Evolutionary conservation across 768 basidiomycete species (phyloP).

Genomic region (Termitomyces sp.): DNA sequence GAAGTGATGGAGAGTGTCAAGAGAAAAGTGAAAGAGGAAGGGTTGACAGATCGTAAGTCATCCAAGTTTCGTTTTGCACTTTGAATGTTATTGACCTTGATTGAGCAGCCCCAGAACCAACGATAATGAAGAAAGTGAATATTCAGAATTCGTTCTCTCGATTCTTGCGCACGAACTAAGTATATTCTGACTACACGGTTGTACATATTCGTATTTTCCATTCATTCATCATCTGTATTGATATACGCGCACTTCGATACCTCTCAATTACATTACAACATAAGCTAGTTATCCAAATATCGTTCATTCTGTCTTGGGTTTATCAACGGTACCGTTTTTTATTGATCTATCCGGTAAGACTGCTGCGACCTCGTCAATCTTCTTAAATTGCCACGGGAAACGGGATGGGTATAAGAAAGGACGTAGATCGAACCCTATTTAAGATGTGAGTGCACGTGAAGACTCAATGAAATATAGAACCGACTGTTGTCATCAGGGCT

Average conservation of each 20-base stretch:
- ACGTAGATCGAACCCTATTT: constrained; percentile 84
- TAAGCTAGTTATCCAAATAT: constrained; percentile 9
- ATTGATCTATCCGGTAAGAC: constrained; percentile 65
- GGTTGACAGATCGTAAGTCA: constrained; percentile 73
- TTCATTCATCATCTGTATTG: constrained; percentile 12
- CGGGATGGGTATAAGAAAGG: constrained; percentile 94
- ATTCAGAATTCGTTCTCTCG: constrained; percentile 72
- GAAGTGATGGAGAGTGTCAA: constrained; percentile 94
- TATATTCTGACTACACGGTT: not conserved
- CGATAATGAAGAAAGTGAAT: constrained; percentile 87
- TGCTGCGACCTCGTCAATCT: constrained; percentile 86
- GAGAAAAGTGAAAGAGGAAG: constrained; percentile 89
- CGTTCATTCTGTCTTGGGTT: constrained; percentile 42
- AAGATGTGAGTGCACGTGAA: constrained; percentile 11
- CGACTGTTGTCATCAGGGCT: constrained; percentile 94
- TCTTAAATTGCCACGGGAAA: constrained; percentile 96
- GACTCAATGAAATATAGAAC: constrained; percentile 16
- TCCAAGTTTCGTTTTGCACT: constrained; percentile 10
- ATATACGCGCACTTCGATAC: constrained; percentile 14
- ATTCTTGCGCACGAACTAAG: constrained; percentile 51
- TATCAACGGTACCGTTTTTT: constrained; percentile 24
- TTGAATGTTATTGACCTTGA: not conserved
- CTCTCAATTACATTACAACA: constrained; percentile 10
- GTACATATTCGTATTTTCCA: constrained; percentile 5
- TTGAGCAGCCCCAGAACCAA: constrained; percentile 67